A percentile compares a stretch with the other conserved stretches of the same genome.
phyloP scores from a whole-genome alignment of 345 rosid species.

The Laguncularia racemosa region DNA sequence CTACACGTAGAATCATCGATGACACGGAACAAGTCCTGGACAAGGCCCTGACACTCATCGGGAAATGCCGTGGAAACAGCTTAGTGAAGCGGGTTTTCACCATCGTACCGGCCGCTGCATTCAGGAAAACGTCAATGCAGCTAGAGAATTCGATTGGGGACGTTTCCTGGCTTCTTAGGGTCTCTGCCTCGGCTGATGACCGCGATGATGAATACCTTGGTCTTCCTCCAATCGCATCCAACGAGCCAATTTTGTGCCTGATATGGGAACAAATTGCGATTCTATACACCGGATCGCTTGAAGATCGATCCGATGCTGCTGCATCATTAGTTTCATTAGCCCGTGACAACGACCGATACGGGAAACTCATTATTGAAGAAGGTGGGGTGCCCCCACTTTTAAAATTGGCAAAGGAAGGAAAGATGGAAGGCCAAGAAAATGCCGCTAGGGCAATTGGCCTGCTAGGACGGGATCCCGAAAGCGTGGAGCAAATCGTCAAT shows the following conservation, averaged over 20 bases:
- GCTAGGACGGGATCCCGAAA: conserved; percentile 12
- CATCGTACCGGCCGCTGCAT: conserved; percentile 16
- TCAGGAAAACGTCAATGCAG: conserved; percentile 9
- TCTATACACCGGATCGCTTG: conserved; percentile 15
- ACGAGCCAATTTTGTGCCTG: conserved; percentile 24
- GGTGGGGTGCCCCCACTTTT: conserved; percentile 14
- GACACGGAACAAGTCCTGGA: conserved; percentile 15
- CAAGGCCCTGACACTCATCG: conserved; percentile 13
- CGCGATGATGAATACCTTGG: conserved; percentile 10
- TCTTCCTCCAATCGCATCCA: conserved; percentile 24
- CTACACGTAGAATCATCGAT: conserved; percentile 18
- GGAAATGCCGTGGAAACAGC: conserved; percentile 12
- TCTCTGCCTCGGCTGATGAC: conserved; percentile 7
- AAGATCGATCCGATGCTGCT: conserved; percentile 22
- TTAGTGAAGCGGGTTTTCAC: conserved; percentile 16
- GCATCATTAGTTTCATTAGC: conserved; percentile 23
- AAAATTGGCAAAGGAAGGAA: conserved; percentile 13
- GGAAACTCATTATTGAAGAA: conserved; percentile 24
- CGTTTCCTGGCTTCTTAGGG: conserved; percentile 15
- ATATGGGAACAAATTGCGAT: conserved; percentile 24
- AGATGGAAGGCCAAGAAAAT: conserved; percentile 10
- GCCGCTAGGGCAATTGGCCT: conserved; percentile 9
- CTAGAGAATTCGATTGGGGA: conserved; percentile 17
- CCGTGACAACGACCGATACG: conserved; percentile 23
- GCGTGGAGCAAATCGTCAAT: conserved; percentile 18